phyloP scores from a whole-genome alignment of 2,329 filamentous ascomycete genomes.

The Nigrospora sphaerica region DNA sequence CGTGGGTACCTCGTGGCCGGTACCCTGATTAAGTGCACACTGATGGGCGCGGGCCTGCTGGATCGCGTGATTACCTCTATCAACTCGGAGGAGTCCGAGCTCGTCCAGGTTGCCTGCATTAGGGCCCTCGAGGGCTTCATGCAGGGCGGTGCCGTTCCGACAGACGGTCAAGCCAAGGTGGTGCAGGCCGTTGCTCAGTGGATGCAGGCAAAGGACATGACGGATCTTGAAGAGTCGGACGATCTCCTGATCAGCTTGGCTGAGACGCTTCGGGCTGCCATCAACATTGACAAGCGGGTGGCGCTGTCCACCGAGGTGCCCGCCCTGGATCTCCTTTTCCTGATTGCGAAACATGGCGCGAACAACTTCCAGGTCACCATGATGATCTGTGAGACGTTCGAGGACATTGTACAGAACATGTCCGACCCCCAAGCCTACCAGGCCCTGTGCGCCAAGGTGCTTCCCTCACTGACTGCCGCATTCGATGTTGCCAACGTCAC shows the following conservation, averaged over 20 bases:
- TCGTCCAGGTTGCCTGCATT: conserved; percentile 88
- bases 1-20: conserved; percentile 84
- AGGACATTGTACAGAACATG: conserved; percentile 71
- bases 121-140: conserved; percentile 71
- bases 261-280: conserved; percentile 76
- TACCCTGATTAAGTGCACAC: conserved; percentile 62
- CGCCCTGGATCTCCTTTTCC: conserved; percentile 78
- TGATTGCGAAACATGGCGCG: conserved; percentile 80
- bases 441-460: conserved; percentile 73
- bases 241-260: conserved; percentile 87
- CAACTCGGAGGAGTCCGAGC: conserved; percentile 68
- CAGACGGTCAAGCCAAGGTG: conserved; percentile 44
- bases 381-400: conserved; percentile 83
- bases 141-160: conserved; percentile 40
- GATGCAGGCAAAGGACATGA: conserved; percentile 71
- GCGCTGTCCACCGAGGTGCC: conserved; percentile 65
- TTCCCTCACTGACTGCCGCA: conserved; percentile 81
- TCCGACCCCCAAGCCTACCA: conserved; percentile 64
- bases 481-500: conserved; percentile 85
- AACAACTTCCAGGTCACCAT: conserved; percentile 87
- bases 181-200: conserved; percentile 64
- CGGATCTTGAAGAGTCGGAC: conserved; percentile 80
- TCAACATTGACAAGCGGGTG: conserved; percentile 69
- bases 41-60: conserved; percentile 58
- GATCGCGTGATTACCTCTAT: conserved; percentile 71